Base-by-base conservation (phyloP, 1,284 basidiomycete species). In the Macrocystidia cucumis region DNA sequence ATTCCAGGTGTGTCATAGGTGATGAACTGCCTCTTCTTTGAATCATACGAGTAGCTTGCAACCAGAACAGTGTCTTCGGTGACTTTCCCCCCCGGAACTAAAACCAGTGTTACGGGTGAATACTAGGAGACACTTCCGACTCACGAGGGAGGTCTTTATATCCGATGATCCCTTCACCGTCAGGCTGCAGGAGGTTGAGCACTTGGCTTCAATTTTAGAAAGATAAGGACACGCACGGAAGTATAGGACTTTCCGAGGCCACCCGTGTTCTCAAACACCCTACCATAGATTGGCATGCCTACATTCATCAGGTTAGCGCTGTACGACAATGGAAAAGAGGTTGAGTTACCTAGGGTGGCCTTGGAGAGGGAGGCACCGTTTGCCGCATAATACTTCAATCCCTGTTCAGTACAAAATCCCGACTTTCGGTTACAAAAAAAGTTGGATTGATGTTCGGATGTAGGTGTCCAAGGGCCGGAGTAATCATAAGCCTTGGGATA, bases 201-300 rank as follows among this genome's bases (percentile, higher is more conserved):
- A 9, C 8, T 16, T 18, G 9, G 11, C n/a, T n/a, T n/a, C n/a
- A n/a, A 19, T 20, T n/a, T 22, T 17, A 25, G 9, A 27, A 9
- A 13, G n/a, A n/a, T 3, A 9, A 30, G 9, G 7, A 19, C 0
- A 46, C 67, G 49, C 52, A 74, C 77, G 21, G 88, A 87, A 31
- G 56, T 72, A 65, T 81, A 97, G 1, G 87, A 56, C 31, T 71
- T 54, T 5, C 88, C 87, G 23, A 90, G 70, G 0, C 91, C 91
- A 28, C 57, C 55, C 0, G 90, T 93, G 32, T 77, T 64, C 52
- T 84, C 77, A 56, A 95, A 97, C 0, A 83, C 80, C 40, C 86
- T 78, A 0, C 91, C 91, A 49, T 91, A 91, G 2, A 90, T 60
- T 1, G 90, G 90, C 50, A 92, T 79, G 14, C 84, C 82, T 81